These are phyloP conservation scores for Senna siamea DNA, from an alignment of 306 rosid species.

Conservation along the genomic window DNA sequence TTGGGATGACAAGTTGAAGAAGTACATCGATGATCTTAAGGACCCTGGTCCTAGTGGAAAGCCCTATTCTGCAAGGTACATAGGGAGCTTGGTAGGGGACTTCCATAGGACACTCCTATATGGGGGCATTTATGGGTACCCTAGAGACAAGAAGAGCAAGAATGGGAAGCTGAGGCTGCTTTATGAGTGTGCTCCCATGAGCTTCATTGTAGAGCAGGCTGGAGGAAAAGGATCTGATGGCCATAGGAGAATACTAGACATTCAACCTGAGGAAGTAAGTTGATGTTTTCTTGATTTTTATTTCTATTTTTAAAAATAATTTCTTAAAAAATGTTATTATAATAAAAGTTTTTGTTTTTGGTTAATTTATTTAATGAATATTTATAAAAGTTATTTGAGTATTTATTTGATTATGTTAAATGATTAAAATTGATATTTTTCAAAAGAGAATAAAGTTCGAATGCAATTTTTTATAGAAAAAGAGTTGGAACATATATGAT, in stretches of 20 bases:
- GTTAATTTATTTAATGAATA: no score
- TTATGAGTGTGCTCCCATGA: constrained; percentile 99
- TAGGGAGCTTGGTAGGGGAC: constrained; percentile 95
- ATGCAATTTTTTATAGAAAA: no score
- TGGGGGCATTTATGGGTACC: constrained; percentile 97
- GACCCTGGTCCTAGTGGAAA: constrained; percentile 94
- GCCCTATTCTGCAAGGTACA: constrained; percentile 94
- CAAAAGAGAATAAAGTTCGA: no score
- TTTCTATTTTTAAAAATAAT: no score
- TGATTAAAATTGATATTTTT: no score
- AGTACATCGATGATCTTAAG: constrained; percentile 86
- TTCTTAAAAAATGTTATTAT: no score
- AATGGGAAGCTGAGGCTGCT: constrained; percentile 95
- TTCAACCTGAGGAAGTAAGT: constrained; percentile 80
- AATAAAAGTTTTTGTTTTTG: no score
- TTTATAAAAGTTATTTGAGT: no score
- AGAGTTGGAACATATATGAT: no score
- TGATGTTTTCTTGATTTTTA: neutral
- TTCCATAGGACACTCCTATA: constrained; percentile 87
- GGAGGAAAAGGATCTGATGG: constrained; percentile 99
- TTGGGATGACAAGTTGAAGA: constrained; percentile 94
- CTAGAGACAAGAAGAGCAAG: constrained; percentile 93
- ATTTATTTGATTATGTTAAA: no score
- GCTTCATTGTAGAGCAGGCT: constrained; percentile 95
- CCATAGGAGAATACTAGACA: constrained; percentile 81